Evolutionary conservation across 345 rosid genomes (phyloP).

Genomic region (Geranium rotundifolium): DNA sequence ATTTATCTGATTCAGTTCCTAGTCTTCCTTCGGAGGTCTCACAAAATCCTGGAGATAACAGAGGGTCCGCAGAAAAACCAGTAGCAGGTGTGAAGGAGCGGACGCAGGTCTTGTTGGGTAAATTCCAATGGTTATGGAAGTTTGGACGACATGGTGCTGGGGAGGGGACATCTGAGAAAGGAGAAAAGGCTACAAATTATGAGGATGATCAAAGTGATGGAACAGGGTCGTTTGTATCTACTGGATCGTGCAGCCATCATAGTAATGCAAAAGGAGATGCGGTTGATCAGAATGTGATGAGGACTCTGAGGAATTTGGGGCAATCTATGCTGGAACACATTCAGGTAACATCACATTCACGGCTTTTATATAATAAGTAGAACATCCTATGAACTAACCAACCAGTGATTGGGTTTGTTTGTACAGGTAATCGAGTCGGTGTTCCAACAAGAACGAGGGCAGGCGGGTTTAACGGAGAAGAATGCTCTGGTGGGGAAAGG

Average conservation of each 20-base stretch:
- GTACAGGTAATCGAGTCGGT: slow-evolving; percentile 76
- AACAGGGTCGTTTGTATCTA: slow-evolving; percentile 19
- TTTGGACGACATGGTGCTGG: slow-evolving; percentile 45
- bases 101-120: slow-evolving; percentile 41
- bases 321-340: slow-evolving; percentile 89
- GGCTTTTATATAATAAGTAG: too few relatives aligned
- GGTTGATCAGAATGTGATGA: slow-evolving; percentile 50
- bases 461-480: slow-evolving; percentile 43
- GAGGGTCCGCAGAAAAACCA: slow-evolving; percentile 20
- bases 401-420: neutral
- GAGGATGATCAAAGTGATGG: slow-evolving; percentile 20
- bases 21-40: slow-evolving; percentile 26
- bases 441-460: slow-evolving; percentile 69
- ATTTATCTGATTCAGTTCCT: slow-evolving; percentile 45
- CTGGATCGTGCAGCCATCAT: slow-evolving; percentile 22
- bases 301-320: slow-evolving; percentile 62
- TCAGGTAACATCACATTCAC: slow-evolving; percentile 43
- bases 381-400: neutral
- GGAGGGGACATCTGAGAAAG: slow-evolving; percentile 39
- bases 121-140: slow-evolving; percentile 92
- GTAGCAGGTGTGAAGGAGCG: slow-evolving; percentile 32
- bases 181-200: slow-evolving; percentile 22
- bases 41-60: slow-evolving; percentile 19
- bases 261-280: slow-evolving; percentile 38
- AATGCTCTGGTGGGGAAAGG: slow-evolving; percentile 66